These are phyloP conservation scores for Pythium apleroticum DNA, from an alignment of 352 stramenopile genomes.

Conservation along the genomic window DNA sequence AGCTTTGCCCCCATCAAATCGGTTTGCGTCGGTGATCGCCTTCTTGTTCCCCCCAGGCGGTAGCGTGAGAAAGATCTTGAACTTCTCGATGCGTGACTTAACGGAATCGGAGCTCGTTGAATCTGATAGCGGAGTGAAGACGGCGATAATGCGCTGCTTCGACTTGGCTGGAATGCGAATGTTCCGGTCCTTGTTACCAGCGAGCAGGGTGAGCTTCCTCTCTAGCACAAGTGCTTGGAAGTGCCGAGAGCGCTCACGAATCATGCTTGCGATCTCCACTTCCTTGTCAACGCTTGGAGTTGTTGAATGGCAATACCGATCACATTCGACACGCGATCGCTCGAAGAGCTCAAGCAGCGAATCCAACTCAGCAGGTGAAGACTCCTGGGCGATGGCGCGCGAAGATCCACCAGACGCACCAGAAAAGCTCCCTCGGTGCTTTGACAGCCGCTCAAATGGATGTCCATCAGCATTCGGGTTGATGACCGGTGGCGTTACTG, in stretches of 20 bases:
- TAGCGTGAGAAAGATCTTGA: slow-evolving; percentile 87
- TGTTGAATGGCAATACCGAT: slow-evolving; percentile 68
- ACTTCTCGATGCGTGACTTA: slow-evolving; percentile 82
- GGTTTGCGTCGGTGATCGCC: slow-evolving; percentile 53
- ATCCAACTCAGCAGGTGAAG: slow-evolving; percentile 33
- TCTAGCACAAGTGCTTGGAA: slow-evolving; percentile 66
- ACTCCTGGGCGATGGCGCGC: neutral
- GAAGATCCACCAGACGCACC: neutral
- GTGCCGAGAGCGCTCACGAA: slow-evolving; percentile 68
- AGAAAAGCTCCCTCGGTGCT: slow-evolving; percentile 23
- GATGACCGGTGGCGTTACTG: slow-evolving; percentile 22
- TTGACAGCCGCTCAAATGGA: slow-evolving; percentile 8
- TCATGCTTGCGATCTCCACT: slow-evolving; percentile 76
- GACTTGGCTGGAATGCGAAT: slow-evolving; percentile 78
- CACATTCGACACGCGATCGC: slow-evolving; percentile 63
- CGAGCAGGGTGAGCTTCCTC: slow-evolving; percentile 68
- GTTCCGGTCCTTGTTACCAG: slow-evolving; percentile 72
- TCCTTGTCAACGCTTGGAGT: slow-evolving; percentile 67
- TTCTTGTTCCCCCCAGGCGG: slow-evolving; percentile 86
- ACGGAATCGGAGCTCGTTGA: slow-evolving; percentile 40
- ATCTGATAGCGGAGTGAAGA: slow-evolving; percentile 64
- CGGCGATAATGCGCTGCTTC: slow-evolving; percentile 70
- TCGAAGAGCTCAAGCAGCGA: slow-evolving; percentile 69
- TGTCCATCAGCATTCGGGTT: slow-evolving; percentile 6
- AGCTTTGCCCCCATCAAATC: slow-evolving; percentile 58